These are phyloP conservation scores for Podospora fimiseda DNA, from an alignment of 495 filamentous ascomycete species.

Conservation along the genomic window DNA sequence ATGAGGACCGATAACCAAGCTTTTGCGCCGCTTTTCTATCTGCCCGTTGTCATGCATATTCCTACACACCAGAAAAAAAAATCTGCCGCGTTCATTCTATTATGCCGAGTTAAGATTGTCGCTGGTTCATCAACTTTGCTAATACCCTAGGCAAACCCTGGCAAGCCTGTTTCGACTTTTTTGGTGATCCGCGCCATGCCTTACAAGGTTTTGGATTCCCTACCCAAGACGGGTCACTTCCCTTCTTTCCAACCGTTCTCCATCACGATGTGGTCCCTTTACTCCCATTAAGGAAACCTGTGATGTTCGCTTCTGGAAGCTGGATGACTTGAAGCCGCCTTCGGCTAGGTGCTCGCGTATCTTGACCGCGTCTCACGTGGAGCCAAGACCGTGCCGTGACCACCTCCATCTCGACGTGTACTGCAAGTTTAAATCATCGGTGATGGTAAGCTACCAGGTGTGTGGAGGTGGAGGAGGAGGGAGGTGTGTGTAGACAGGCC, in stretches of 20 bases:
- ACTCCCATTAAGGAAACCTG: background rate
- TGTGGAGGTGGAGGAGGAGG: background rate
- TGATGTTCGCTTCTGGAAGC: conserved; percentile 1
- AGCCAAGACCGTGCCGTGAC: conserved; percentile 7
- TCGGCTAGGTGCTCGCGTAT: conserved; percentile 10
- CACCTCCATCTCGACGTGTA: conserved; percentile 10
- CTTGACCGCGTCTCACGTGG: conserved; percentile 18
- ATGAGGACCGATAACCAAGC: conserved; percentile 7
- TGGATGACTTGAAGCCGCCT: conserved; percentile 3
- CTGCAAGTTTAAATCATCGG: conserved; percentile 8
- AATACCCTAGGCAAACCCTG: no score
- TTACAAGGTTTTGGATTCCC: conserved; percentile 1
- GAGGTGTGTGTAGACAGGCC: background rate
- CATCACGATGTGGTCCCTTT: background rate
- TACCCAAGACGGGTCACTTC: background rate
- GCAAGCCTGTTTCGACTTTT: conserved; percentile 14
- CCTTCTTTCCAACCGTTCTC: background rate
- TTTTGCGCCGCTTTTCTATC: conserved; percentile 3
- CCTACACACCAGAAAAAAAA: no score
- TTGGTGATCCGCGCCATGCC: background rate
- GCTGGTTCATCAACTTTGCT: conserved; percentile 11
- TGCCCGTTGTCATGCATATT: conserved; percentile 15
- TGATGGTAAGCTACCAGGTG: conserved; percentile 3
- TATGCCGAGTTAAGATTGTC: conserved; percentile 21
- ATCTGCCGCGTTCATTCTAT: conserved; percentile 16